A percentile compares a stretch with the other conserved stretches of the same genome.
These are phyloP conservation scores for Vigna radiata DNA, from an alignment of 306 rosid genomes.

Conservation along the genomic window DNA sequence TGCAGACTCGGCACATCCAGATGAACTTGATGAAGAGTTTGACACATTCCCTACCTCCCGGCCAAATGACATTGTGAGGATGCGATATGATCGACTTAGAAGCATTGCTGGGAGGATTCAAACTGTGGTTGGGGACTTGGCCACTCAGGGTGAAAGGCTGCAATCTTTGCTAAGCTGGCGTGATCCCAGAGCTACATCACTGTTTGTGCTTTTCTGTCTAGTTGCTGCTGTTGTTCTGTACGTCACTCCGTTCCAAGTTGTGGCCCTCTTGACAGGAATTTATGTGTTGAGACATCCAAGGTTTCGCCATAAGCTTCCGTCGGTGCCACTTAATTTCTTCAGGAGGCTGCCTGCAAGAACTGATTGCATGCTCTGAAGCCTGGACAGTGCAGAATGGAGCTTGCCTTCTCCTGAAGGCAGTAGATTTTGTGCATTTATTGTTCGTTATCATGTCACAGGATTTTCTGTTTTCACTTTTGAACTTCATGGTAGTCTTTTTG, in stretches of 20 bases:
- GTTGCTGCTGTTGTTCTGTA: conserved; percentile 81
- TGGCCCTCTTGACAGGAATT: conserved; percentile 82
- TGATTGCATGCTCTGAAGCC: conserved; percentile 87
- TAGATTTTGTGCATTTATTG: conserved; percentile 50
- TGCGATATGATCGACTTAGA: conserved; percentile 92
- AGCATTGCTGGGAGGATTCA: conserved; percentile 96
- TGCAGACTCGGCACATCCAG: conserved; percentile 87
- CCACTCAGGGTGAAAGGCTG: conserved; percentile 98
- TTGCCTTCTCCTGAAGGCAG: conserved; percentile 37
- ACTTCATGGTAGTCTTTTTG: conserved; percentile 48
- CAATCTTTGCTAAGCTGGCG: conserved; percentile 98
- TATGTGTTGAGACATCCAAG: conserved; percentile 93
- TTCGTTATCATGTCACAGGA: conserved; percentile 47
- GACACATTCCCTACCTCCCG: conserved; percentile 89
- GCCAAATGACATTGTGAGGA: conserved; percentile 78
- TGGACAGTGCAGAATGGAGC: conserved; percentile 44
- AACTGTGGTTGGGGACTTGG: conserved; percentile 96
- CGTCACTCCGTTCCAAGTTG: conserved; percentile 93
- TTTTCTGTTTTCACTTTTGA: conserved; percentile 42
- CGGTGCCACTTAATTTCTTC: conserved; percentile 94
- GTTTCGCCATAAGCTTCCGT: conserved; percentile 97
- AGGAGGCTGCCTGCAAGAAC: conserved; percentile 97
- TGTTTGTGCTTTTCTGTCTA: conserved; percentile 91
- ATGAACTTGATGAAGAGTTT: conserved; percentile 90
- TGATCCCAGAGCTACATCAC: conserved; percentile 90